Conservation (phyloP, 208 protist genomes). For the Angomonas ambiguus region DNA sequence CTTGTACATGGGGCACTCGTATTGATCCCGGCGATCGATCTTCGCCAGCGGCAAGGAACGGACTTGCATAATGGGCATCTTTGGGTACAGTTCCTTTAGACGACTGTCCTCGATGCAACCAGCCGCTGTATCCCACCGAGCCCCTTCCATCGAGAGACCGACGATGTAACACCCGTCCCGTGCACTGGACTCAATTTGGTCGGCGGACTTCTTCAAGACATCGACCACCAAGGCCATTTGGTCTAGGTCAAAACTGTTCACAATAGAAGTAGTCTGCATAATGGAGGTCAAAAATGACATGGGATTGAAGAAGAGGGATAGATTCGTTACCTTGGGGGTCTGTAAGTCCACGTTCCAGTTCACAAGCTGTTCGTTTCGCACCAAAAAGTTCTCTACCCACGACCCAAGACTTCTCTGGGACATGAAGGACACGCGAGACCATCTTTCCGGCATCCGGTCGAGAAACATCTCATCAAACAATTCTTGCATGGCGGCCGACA, state of each 20-base stretch:
- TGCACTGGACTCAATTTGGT: slow-evolving; percentile 92
- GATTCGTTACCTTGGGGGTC: slow-evolving; percentile 93
- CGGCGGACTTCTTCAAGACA: slow-evolving; percentile 94
- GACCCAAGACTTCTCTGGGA: slow-evolving; percentile 90
- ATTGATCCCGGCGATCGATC: slow-evolving; percentile 93
- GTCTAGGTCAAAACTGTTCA: slow-evolving; percentile 97
- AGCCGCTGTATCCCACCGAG: slow-evolving; percentile 93
- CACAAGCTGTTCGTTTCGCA: slow-evolving; percentile 92
- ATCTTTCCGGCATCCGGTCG: slow-evolving; percentile 92
- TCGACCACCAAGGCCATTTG: slow-evolving; percentile 93
- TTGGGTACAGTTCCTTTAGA: slow-evolving; percentile 93
- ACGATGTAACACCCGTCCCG: slow-evolving; percentile 97
- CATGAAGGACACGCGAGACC: slow-evolving; percentile 96
- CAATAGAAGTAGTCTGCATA: slow-evolving; percentile 97
- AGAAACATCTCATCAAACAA: slow-evolving; percentile 92
- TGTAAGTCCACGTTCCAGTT: slow-evolving; percentile 92
- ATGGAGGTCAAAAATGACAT: slow-evolving; percentile 99
- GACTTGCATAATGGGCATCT: slow-evolving; percentile 93
- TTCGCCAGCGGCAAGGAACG: slow-evolving; percentile 89
- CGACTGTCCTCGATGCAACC: slow-evolving; percentile 91
- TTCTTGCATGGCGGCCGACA: slow-evolving; percentile 90
- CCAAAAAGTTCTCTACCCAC: slow-evolving; percentile 96
- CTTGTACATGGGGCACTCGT: slow-evolving; percentile 98
- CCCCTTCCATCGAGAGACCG: slow-evolving; percentile 97
- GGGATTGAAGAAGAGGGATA: slow-evolving; percentile 98